phyloP scores from a whole-genome alignment of 208 protist species.

The Trypanosoma rangeli region DNA sequence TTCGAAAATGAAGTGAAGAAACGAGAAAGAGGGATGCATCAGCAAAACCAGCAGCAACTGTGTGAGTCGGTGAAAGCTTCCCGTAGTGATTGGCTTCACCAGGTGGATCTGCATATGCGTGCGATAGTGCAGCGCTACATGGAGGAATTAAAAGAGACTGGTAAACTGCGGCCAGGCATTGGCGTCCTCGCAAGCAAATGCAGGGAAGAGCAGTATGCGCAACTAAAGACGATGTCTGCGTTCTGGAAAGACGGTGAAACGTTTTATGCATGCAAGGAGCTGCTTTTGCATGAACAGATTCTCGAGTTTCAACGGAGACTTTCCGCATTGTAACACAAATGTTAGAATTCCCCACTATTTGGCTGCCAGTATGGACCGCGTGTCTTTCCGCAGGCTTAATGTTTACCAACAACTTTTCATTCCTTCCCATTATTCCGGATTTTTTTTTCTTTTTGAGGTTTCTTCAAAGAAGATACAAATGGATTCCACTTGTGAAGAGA shows the following conservation, averaged over 20 bases:
- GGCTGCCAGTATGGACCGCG: not conserved
- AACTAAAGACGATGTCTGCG: constrained; percentile 3
- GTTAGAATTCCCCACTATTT: not conserved
- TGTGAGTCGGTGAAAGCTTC: not conserved
- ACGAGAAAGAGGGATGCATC: not conserved
- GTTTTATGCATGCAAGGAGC: not conserved
- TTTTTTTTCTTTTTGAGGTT: too few species aligned
- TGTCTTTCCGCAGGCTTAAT: not conserved
- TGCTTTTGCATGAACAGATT: constrained; percentile 18
- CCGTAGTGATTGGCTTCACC: constrained; percentile 20
- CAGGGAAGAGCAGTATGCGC: constrained; percentile 17
- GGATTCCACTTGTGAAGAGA: not conserved
- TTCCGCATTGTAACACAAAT: constrained; percentile 4
- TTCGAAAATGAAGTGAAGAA: constrained; percentile 15
- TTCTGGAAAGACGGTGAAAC: not conserved
- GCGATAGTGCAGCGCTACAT: constrained; percentile 37
- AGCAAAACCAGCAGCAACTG: not conserved
- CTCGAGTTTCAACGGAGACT: constrained; percentile 25
- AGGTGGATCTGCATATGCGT: constrained; percentile 56
- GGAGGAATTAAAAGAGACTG: not conserved
- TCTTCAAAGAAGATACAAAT: too few species aligned
- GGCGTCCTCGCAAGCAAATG: constrained; percentile 23
- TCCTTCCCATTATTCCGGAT: too few species aligned
- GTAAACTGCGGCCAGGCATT: constrained; percentile 1
- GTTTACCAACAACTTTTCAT: not conserved